phyloP scores from a whole-genome alignment of 169 alveolate genomes.

The Pseudocohnilembus persalinus region DNA sequence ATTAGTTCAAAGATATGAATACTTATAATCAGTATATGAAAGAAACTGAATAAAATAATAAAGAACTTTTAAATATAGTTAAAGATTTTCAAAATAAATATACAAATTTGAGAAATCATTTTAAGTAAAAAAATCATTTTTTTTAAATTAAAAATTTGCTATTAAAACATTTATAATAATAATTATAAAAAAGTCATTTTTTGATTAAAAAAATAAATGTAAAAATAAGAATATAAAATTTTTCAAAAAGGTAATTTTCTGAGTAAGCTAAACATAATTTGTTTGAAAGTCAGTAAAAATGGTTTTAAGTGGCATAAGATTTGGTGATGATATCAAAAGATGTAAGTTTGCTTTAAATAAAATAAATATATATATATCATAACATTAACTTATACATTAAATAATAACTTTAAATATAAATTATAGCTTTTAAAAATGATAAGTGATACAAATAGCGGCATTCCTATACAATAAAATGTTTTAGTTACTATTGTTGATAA shows the following conservation, averaged over 20 bases:
- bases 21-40: neutral
- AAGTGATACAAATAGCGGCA: neutral
- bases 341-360: neutral
- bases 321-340: slow-evolving; percentile 18
- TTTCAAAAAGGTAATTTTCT: slow-evolving; percentile 2
- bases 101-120: neutral
- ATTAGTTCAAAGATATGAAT: neutral
- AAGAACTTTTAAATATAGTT: neutral
- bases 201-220: neutral
- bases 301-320: slow-evolving; percentile 28
- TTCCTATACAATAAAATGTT: neutral
- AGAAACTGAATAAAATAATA: too few relatives aligned
- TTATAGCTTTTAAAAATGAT: slow-evolving; percentile 2
- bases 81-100: neutral
- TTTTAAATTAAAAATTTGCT: neutral
- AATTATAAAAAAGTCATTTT: neutral
- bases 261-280: slow-evolving; percentile 18
- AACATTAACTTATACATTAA: neutral
- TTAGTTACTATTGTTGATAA: slow-evolving; percentile 3
- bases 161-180: neutral
- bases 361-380: neutral
- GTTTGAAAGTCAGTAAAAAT: slow-evolving; percentile 4
- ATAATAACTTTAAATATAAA: neutral
- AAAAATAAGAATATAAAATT: slow-evolving; percentile 2
- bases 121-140: neutral